Evolutionary conservation across 2,329 filamentous ascomycete genomes (phyloP).

Genomic region (Colletotrichum euphorbiae): DNA sequence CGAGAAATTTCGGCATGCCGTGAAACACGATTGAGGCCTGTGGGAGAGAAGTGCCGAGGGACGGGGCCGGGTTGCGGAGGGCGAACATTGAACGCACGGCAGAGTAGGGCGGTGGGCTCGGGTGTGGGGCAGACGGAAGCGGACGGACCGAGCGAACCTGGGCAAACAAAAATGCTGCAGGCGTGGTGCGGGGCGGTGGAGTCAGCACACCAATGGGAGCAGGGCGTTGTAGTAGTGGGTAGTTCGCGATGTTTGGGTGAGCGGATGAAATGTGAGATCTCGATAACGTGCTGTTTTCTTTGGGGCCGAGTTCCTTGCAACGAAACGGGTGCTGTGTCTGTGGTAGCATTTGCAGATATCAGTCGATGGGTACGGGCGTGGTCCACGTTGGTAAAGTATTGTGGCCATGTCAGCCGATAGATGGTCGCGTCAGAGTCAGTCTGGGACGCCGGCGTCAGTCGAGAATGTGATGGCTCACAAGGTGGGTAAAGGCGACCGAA

Average conservation of each 20-base stretch:
- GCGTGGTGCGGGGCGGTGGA: conserved; percentile 15
- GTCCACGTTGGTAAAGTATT: background rate
- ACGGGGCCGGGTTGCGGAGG: conserved; percentile 27
- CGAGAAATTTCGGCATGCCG: conserved; percentile 1
- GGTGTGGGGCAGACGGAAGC: background rate
- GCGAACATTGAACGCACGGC: conserved; percentile 1
- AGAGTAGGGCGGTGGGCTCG: conserved; percentile 11
- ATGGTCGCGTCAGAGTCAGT: background rate
- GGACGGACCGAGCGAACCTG: conserved; percentile 8
- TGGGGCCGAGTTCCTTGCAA: conserved; percentile 8
- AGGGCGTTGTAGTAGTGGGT: background rate
- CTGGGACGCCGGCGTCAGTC: conserved; percentile 1
- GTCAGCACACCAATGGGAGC: conserved; percentile 10
- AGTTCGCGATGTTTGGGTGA: background rate
- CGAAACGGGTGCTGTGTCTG: background rate
- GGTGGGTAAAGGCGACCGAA: background rate
- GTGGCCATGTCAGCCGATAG: background rate
- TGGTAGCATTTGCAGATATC: background rate
- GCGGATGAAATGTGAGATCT: conserved; percentile 11
- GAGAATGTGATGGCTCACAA: conserved; percentile 18
- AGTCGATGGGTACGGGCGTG: background rate
- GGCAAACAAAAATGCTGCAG: conserved; percentile 4
- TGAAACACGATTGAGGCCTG: conserved; percentile 11
- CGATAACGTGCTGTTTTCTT: conserved; percentile 9
- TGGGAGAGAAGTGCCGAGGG: conserved; percentile 10